Evolutionary conservation across 345 rosid genomes (phyloP), one percentile per base, ranked within the genome.

Genomic region (Hypericum androsaemum): DNA sequence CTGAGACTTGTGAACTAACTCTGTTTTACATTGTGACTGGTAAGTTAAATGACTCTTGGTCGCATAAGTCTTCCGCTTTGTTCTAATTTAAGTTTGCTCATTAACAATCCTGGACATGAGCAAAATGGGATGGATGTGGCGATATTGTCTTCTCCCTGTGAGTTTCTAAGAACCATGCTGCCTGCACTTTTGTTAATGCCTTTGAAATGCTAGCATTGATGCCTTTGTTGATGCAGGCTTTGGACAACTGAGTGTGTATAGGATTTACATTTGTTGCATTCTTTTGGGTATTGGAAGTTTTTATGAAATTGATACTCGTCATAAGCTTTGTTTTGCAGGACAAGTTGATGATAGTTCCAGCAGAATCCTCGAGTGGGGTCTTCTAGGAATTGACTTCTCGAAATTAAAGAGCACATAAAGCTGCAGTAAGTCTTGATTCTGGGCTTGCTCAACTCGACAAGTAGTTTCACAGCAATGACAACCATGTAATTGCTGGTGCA

Each of bases 221-320:
- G n/a, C n/a, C n/a, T n/a, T n/a, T n/a, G n/a, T n/a, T n/a, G n/a
- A 92, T 81, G 95, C 96, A 22, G 96, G 98, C 28, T 92, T 92
- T 65, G 88, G 94, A 16, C 94, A 88, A n/a, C n/a, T n/a, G n/a
- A 89, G 97, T 89, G 67, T 59, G 40, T 40, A 56, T 51, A 39
- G 54, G n/a, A 47, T 53, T 73, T 52, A 12, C 36, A 43, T 38
- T 13, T 22, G 2, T 22, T 22, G 32, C 32, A 22, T 22, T 22
- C 32, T 22, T 22, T 22, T 22, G n/a, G 1, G 32, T 22, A 22
- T 22, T 1, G 32, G 32, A 22, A 22, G 4, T 22, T 22, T 22
- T 22, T 4, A 22, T 22, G 32, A 22, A 22, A 22, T 22, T 22
- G 32, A 22, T 22, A 22, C 32, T 22, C 32, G 4, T 22, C 32